Evolutionary conservation across 1,284 basidiomycete species (phyloP), one percentile per base, ranked within the genome.

Genomic region (Albatrellus sp.): DNA sequence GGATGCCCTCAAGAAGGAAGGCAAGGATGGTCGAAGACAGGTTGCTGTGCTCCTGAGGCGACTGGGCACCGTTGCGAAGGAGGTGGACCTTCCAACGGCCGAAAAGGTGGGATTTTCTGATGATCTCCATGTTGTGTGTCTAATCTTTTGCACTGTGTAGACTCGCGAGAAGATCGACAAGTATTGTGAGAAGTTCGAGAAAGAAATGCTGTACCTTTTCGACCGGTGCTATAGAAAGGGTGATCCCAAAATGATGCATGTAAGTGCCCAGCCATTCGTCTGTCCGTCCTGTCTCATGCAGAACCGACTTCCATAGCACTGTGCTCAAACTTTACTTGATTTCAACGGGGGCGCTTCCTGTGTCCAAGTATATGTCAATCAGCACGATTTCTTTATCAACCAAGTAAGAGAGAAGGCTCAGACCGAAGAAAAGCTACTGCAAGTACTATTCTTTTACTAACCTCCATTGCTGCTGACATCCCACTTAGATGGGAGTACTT

Each of bases 361-460:
- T 58, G 89, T 98, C 5, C 93, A 98, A 63, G 90, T 98, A 28
- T 99, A 98, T 58, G 96, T 99, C 50, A 99, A 98, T 57, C 96
- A 98, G 62, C 96, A 98, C 58, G 96, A 98, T 61, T 98, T 98
- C 68, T 98, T 98, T 69, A 96, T 97, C 59, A 94, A 96, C 58
- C 78, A 85, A 45, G 75, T 83, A 36, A 74, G 76, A 36, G 82
- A 81, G 48, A 70, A 68, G 34, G 72, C 70, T 51, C 65, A 70
- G 37, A 67, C 67, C 44, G 73, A 77, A 42, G 75, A 78, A 49
- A 68, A 69, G 24, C 55, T 73, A 28, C 58, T 93, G 85, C 90
- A 56, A 46, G 79, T 65, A 19, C n/a, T 28, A 30, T 29, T n/a
- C 39, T 10, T 48, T 17, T 40, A 40, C 32, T 20, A 46, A 40